phyloP scores from a whole-genome alignment of 352 stramenopile genomes.

The Pythium grandisporangium region DNA sequence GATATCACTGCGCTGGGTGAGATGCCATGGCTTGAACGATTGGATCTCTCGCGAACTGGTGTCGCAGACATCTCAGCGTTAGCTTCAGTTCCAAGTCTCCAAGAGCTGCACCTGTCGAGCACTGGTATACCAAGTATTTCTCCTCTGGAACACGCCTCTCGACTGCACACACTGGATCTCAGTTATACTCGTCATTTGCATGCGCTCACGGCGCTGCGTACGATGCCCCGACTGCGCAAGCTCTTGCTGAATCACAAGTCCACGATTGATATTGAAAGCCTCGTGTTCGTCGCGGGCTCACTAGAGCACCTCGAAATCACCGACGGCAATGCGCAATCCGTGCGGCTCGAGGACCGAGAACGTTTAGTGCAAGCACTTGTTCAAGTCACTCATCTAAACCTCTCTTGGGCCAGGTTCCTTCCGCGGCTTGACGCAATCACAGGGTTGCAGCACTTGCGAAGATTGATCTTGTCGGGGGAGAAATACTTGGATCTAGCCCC shows the following conservation, averaged over 20 bases:
- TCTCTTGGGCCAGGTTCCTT: conserved; percentile 15
- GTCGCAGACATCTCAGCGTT: conserved; percentile 3
- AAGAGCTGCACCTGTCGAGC: neutral
- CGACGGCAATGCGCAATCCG: conserved; percentile 13
- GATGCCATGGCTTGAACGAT: neutral
- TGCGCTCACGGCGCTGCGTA: conserved; percentile 1
- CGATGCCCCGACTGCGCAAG: conserved; percentile 2
- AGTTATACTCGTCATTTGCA: conserved; percentile 3
- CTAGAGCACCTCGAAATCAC: conserved; percentile 13
- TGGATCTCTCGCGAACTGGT: conserved; percentile 5
- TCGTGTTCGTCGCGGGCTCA: conserved; percentile 4
- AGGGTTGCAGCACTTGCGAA: conserved; percentile 6
- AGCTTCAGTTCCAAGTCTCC: neutral
- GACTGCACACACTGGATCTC: conserved; percentile 1
- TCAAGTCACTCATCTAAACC: conserved; percentile 9
- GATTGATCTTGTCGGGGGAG: conserved; percentile 12
- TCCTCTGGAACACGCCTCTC: neutral
- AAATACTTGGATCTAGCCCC: conserved; percentile 12
- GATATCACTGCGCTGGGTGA: neutral
- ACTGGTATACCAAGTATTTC: neutral
- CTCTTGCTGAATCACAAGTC: conserved; percentile 15
- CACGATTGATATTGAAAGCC: conserved; percentile 6
- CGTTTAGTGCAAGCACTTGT: conserved; percentile 9
- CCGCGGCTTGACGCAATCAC: conserved; percentile 5
- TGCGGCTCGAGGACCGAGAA: conserved; percentile 5